Evolutionary conservation across 2,329 filamentous ascomycete genomes (phyloP), one percentile per base, ranked within the genome.

Genomic region (Aspergillus brasiliensis): DNA sequence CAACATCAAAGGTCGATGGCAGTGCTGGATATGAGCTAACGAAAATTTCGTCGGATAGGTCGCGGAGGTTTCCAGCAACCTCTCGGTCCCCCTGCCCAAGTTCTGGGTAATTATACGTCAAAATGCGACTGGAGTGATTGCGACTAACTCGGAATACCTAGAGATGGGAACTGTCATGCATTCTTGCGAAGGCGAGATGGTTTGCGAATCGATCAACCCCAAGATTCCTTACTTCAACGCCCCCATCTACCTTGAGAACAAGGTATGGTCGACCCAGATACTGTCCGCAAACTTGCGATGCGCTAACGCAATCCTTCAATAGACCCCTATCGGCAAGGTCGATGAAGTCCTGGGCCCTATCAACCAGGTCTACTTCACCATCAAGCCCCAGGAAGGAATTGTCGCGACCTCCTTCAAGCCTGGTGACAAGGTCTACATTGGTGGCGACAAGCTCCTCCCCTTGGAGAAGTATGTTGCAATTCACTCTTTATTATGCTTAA

Each of bases 181-280:
- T 82, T 88, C 92, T 60, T 94, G 91, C 81, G 95, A 99, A 81
- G 94, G 94, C 77, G 95, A 99, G 80, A 95, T 99, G 85, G 90
- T 99, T 70, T 97, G 94, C 90, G 89, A 92, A 80, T 96, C 91
- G 69, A 89, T 90, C 80, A 98, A 97, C 84, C 83, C 90, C 71
- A 98, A 98, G 82, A 90, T 99, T 66, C 95, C 95, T 63, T 96
- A 96, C 83, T 99, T 99, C 89, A 98, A 97, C 83, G 95, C 95
- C 63, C 92, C 92, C 69, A 96, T 99, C 78, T 99, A 95, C 82
- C 89, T 98, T 72, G 94, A 98, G 85, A 99, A 98, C 84, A 99
- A 98, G 85, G 90, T 89, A 74, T 65, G 76, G 57, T 51, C 60
- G 27, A 34, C 38, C 27, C 21, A 28, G 17, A 21, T 37, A 46